Base-by-base conservation (phyloP, 2,329 filamentous ascomycete species). In the Pyrenophora tritici-repentis region DNA sequence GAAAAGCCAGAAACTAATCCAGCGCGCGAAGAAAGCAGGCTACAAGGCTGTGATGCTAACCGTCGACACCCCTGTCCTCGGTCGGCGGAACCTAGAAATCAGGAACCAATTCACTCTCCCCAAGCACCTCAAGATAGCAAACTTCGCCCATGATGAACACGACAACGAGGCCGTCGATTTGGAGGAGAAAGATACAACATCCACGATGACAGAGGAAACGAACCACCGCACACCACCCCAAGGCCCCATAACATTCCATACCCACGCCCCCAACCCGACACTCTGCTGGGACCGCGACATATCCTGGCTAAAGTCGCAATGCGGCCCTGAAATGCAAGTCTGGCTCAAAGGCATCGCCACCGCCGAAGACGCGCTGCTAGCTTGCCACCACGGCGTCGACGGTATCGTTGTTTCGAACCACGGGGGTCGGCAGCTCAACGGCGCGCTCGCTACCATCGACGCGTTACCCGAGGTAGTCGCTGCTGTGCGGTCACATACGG, bases 391-490 rank as follows among this genome's bases (percentile, higher is more conserved):
- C 12, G 78, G 74, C 4, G 70, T 76, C 29, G 70, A 78, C 24
- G 80, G 78, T 1, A 75, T 82, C 20, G 54, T 81, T 14, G 64
- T 82, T 4, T 77, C 74, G 16, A 82, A 82, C 54, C 81, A 83
- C 47, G 81, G 81, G 2, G 80, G 81, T 1, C 70, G 80, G 8
- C 79, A 80, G 58, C 69, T 81, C 29, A 79, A 82, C 51, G 70
- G 68, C 4, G 76, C 78, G 0, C 78, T 81, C 2, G 65, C 66
- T 4, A 69, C 65, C 1, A 53, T 69, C 13, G 66, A 68, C 32
- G 58, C 58, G 2, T 34, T 69, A 16, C 90, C 91, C 0, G 84
- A 91, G 44, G 76, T 79, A 0, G 67, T 78, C 6, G 59, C 69
- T 1, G 62, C 63, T 1, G 87, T 96, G 44, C 48, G 45, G 1